Base-by-base conservation (phyloP, 208 protist genomes). In the Trypanosoma avium region DNA sequence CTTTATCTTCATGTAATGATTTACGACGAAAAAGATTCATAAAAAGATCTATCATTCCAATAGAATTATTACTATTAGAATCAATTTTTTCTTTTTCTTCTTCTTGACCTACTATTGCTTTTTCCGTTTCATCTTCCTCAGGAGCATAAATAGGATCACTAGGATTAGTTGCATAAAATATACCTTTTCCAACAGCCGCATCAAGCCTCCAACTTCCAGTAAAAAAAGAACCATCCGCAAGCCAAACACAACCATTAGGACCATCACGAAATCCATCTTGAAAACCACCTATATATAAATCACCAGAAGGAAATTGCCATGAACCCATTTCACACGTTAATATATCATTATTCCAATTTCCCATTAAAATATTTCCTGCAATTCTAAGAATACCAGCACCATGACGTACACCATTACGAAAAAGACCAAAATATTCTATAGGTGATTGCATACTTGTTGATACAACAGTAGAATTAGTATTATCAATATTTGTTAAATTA, bases 391-490 rank as follows among this genome's bases (percentile, higher is more conserved):
- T 30, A 24, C 90, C 90, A 19, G 77, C 26, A n/a, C 90, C 90
- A 42, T 93, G 73, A 4, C 85, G 69, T 4, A 67, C 50, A 6
- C 90, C 90, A 48, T 88, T 36, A 36, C 58, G 72, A 61, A 96
- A 96, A n/a, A 93, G 54, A 21, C 90, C 90, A 62, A 91, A 84
- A 55, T 87, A 84, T 45, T 94, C 80, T 22, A 93, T 56, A 0
- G 21, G 1, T 12, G 49, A 32, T n/a, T 26, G 22, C 21, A 21
- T 66, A 4, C n/a, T 27, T 43, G 55, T 19, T n/a, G n/a, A n/a
- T 26, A 30, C 43, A 12, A 24, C n/a, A 32, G 58, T 2, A 38
- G 64, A 7, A 35, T 72, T 53, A 75, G 64, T 48, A 12, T 21
- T 22, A 19, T 30, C 36, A 46, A 50, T 57, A 57, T 22, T 6